These are phyloP conservation scores for Nicotiana paniculata DNA, from an alignment of 257 asterid genomes.

Conservation along the genomic window DNA sequence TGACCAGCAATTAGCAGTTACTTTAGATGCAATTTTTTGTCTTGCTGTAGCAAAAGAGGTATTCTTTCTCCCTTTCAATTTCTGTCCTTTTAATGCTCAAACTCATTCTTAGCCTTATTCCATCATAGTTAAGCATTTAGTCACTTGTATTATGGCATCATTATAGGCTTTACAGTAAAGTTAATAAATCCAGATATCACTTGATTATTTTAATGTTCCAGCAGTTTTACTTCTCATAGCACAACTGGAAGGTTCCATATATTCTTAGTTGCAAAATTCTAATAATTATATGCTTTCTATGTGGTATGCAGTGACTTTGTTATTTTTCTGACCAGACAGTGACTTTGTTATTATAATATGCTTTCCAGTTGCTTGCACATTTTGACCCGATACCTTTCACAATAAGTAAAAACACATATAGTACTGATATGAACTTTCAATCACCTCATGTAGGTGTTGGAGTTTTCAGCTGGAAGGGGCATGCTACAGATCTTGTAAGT, in stretches of 20 bases:
- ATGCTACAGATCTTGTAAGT: constrained; percentile 98
- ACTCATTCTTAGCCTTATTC: not conserved
- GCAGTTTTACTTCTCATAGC: not conserved
- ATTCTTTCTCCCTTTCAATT: not conserved
- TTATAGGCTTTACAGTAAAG: not conserved
- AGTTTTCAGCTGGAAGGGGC: constrained; percentile 94
- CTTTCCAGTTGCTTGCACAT: not conserved
- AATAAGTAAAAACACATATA: not conserved
- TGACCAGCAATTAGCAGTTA: not conserved
- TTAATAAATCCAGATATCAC: not conserved
- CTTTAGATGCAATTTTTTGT: not conserved
- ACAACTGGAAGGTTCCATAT: not conserved
- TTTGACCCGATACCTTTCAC: not conserved
- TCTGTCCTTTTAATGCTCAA: not conserved
- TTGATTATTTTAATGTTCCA: not conserved
- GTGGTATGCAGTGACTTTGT: not conserved
- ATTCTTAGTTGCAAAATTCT: not conserved
- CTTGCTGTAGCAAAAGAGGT: not conserved
- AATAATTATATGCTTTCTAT: not conserved
- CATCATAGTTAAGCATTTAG: not conserved
- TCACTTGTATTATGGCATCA: not conserved
- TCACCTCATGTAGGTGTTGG: constrained; percentile 62
- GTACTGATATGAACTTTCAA: constrained; percentile 11
- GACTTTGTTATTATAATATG: not conserved
- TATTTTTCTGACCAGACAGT: too few species aligned